Evolutionary conservation across 352 stramenopile species (phyloP).

Genomic region (Stramenopiles sp.): DNA sequence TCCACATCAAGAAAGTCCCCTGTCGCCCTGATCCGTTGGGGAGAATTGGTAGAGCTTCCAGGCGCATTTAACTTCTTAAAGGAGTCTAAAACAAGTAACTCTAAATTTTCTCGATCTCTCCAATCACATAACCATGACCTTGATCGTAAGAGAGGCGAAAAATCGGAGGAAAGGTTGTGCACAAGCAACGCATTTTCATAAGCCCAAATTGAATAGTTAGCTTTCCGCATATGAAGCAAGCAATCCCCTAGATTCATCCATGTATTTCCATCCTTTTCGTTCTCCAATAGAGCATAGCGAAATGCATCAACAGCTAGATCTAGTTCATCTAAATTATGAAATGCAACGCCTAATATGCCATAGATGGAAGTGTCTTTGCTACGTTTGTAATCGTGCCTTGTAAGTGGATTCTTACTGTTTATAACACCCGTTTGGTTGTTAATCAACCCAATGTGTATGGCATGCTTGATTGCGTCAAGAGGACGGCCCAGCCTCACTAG

Average conservation of each 20-base stretch:
- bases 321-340: conserved; percentile 44
- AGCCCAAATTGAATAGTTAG: conserved; percentile 30
- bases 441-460: no score
- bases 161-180: conserved; percentile 26
- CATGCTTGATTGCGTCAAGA: no score
- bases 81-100: conserved; percentile 26
- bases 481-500: no score
- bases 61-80: conserved; percentile 17
- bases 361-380: no score
- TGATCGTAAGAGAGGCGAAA: conserved; percentile 37
- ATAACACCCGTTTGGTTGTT: no score
- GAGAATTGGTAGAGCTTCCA: conserved; percentile 12
- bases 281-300: conserved; percentile 32
- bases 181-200: conserved; percentile 35
- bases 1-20: conserved; percentile 4
- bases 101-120: conserved; percentile 34
- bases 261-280: conserved; percentile 31
- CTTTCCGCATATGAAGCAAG: conserved; percentile 36
- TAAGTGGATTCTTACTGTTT: no score
- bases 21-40: conserved; percentile 12
- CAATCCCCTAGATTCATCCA: conserved; percentile 47
- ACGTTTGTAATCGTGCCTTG: no score
- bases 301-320: conserved; percentile 39
- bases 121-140: conserved; percentile 45
- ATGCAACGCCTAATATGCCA: conserved; percentile 41